Evolutionary conservation across 306 rosid genomes (phyloP), one percentile per base, ranked within the genome.

Genomic region (Vigna mungo): DNA sequence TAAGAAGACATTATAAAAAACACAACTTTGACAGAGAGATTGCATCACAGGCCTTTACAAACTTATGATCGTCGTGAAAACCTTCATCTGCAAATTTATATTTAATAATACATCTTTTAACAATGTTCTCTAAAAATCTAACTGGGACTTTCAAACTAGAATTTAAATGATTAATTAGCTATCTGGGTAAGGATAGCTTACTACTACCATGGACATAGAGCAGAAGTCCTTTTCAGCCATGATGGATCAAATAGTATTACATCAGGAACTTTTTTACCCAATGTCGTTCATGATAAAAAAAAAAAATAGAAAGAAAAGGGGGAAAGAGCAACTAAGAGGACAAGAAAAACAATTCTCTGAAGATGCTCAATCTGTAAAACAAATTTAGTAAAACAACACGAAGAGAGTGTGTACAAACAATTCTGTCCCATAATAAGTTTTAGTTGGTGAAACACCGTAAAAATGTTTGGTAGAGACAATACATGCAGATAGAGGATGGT

Each of bases 31-130:
- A 47, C 69, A 72, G 25, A 65, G 62, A 73, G 18, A 77, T 65
- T 73, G 64, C 70, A 85, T 64, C 51, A 46, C 68, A 69, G 44
- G 37, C 60, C 21, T 72, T 21, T 67, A 68, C 65, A 61, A 77
- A 77, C 60, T 67, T 41, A 17, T 64, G 39, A 17, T 64, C 1
- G 25, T 46, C 20, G 58, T 14, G 16, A 11, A 79, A 61, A 62
- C 41, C 51, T 68, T 41, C 37, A 60, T 59, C 43, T 44, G 69
- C 74, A 32, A 79, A 5, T 48, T 58, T 52, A 55, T 34, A 51
- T 53, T 30, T 8, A 25, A 25, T 21, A 68, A 58, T 23, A 73
- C 30, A 83, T 37, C 15, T 51, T 78, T 58, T 67, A 67, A 43
- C 69, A 67, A 39, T 75, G 34, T 56, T 30, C 68, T 17, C 62